Percentiles rank a stretch among this genome's conserved stretches.
Conservation (phyloP, 2,329 filamentous ascomycete genomes). For the Leptographium radiaticola region DNA sequence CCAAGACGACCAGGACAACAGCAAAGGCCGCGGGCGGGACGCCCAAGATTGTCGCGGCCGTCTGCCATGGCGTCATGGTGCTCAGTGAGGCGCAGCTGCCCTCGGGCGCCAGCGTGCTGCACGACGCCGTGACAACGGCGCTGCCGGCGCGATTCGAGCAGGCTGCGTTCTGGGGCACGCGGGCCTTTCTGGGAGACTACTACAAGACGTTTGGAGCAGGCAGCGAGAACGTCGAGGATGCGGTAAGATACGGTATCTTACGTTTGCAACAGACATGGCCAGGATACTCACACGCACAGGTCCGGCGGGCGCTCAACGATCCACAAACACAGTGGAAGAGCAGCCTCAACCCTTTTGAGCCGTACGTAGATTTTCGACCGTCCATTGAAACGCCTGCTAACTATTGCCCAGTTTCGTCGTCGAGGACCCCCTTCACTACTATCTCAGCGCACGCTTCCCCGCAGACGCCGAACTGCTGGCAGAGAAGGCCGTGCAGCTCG, state of each 20-base stretch:
- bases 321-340: conserved; percentile 29
- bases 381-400: neutral
- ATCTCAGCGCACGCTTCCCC: conserved; percentile 33
- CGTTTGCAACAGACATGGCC: too few species aligned
- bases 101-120: conserved; percentile 31
- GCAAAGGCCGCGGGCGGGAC: conserved; percentile 21
- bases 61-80: conserved; percentile 41
- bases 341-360: conserved; percentile 23
- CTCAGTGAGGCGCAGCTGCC: conserved; percentile 27
- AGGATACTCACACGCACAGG: conserved; percentile 15
- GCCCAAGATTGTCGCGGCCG: conserved; percentile 29
- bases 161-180: conserved; percentile 33
- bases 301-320: conserved; percentile 28
- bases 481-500: conserved; percentile 27
- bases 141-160: conserved; percentile 36
- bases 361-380: conserved; percentile 21
- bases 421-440: conserved; percentile 34
- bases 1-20: conserved; percentile 23
- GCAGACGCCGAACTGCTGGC: conserved; percentile 28
- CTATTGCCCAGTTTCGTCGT: conserved; percentile 28
- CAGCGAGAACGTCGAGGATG: conserved; percentile 33
- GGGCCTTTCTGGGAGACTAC: conserved; percentile 36
- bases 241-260: conserved; percentile 19
- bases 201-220: conserved; percentile 42
- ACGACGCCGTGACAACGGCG: conserved; percentile 33